Conservation (phyloP, 768 basidiomycete species). For the Sarcodon aspratus region DNA sequence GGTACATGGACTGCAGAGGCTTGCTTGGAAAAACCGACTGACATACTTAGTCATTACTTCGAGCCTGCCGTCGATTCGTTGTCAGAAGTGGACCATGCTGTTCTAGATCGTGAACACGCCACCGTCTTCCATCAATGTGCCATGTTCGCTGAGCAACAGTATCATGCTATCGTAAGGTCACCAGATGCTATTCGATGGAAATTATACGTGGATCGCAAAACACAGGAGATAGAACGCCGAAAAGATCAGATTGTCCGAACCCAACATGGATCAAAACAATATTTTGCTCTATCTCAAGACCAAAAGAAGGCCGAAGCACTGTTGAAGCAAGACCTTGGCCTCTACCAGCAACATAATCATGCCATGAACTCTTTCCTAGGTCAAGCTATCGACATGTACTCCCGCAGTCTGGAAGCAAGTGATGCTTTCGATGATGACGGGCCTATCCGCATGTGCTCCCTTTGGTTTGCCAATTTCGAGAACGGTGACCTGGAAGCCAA, state of each 20-base stretch:
- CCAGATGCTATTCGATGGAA: slow-evolving; percentile 61
- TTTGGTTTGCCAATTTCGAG: slow-evolving; percentile 88
- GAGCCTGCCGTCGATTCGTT: slow-evolving; percentile 33
- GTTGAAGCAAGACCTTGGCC: slow-evolving; percentile 41
- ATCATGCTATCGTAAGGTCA: slow-evolving; percentile 55
- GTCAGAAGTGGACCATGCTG: slow-evolving; percentile 5
- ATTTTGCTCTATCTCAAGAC: slow-evolving; percentile 22
- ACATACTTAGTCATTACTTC: slow-evolving; percentile 66
- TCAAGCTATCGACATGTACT: slow-evolving; percentile 79
- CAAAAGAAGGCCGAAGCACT: slow-evolving; percentile 33
- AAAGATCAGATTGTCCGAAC: slow-evolving; percentile 21
- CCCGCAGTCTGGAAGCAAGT: slow-evolving; percentile 56
- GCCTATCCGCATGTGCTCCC: slow-evolving; percentile 71
- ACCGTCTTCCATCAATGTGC: slow-evolving; percentile 75
- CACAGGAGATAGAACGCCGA: slow-evolving; percentile 50
- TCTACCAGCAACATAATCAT: slow-evolving; percentile 26
- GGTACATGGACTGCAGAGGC: slow-evolving; percentile 89
- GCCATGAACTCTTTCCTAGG: slow-evolving; percentile 53
- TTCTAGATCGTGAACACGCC: slow-evolving; percentile 25
- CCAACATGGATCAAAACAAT: slow-evolving; percentile 10
- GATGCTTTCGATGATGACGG: slow-evolving; percentile 69
- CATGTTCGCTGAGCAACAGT: slow-evolving; percentile 82
- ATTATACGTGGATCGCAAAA: slow-evolving; percentile 64
- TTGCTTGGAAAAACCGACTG: slow-evolving; percentile 64
- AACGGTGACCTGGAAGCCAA: slow-evolving; percentile 33